Conservation (phyloP, 2,329 filamentous ascomycete species). For the Cladosporium colombiae region DNA sequence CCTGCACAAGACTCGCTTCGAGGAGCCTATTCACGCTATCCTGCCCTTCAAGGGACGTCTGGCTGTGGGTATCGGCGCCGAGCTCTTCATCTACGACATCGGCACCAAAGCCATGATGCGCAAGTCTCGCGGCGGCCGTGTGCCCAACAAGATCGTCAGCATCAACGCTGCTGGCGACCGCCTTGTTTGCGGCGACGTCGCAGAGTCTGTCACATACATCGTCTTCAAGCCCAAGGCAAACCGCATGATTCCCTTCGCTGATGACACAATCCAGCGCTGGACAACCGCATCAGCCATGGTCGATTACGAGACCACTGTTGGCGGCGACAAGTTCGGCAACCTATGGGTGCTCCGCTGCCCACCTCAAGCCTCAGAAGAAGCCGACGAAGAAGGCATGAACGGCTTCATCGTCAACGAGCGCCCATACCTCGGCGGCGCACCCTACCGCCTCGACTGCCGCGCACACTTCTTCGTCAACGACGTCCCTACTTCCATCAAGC, state of each 20-base stretch:
- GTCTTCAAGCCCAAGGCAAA: constrained; percentile 94
- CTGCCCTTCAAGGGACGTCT: constrained; percentile 90
- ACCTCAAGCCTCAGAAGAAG: constrained; percentile 79
- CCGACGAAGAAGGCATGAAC: constrained; percentile 88
- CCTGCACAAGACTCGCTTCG: constrained; percentile 92
- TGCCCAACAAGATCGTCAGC: constrained; percentile 71
- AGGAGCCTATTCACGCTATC: constrained; percentile 85
- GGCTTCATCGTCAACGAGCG: constrained; percentile 89
- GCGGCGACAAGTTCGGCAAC: constrained; percentile 97
- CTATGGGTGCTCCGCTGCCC: constrained; percentile 90
- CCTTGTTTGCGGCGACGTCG: constrained; percentile 88
- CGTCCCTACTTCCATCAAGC: constrained; percentile 85
- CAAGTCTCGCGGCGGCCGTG: constrained; percentile 59
- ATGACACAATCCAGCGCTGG: constrained; percentile 88
- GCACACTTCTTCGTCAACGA: constrained; percentile 90
- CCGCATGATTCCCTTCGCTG: constrained; percentile 86
- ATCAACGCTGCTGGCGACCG: constrained; percentile 88
- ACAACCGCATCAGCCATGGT: constrained; percentile 91
- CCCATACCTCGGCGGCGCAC: constrained; percentile 84
- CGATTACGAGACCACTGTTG: constrained; percentile 93
- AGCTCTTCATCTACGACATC: constrained; percentile 85
- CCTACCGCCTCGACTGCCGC: constrained; percentile 81
- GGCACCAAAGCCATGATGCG: constrained; percentile 90
- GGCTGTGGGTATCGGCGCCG: constrained; percentile 79
- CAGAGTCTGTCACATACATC: constrained; percentile 87